Conservation (phyloP, 768 basidiomycete genomes). For the Ephemerocybe angulata region DNA sequence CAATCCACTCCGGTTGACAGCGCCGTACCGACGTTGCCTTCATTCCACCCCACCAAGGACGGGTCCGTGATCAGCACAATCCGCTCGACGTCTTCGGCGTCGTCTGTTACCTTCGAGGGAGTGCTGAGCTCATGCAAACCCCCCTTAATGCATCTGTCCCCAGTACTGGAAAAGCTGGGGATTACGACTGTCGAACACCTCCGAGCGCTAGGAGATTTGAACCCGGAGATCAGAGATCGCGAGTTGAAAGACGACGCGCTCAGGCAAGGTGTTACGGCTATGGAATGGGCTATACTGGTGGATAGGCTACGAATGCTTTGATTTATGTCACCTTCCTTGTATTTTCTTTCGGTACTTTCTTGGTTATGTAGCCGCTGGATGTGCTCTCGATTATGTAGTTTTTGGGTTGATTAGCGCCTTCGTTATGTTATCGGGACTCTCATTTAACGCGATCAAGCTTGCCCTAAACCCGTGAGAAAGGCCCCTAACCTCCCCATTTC, state of each 20-base stretch:
- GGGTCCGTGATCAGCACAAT: constrained; percentile 44
- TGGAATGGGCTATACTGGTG: constrained; percentile 78
- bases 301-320: constrained; percentile 49
- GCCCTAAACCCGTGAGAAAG: constrained; percentile 5
- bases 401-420: no score
- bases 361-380: background rate
- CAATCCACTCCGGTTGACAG: constrained; percentile 24
- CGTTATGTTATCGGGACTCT: no score
- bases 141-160: constrained; percentile 59
- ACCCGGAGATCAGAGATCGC: constrained; percentile 62
- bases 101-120: constrained; percentile 39
- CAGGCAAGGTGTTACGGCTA: constrained; percentile 60
- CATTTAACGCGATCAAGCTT: constrained; percentile 8
- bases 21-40: constrained; percentile 27
- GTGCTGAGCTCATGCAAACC: constrained; percentile 63
- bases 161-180: constrained; percentile 54
- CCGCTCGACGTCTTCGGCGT: constrained; percentile 21
- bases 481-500: background rate
- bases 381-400: no score
- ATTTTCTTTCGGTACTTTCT: constrained; percentile 2
- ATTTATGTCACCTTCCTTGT: background rate
- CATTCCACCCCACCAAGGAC: constrained; percentile 36
- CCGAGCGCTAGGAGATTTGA: constrained; percentile 55
- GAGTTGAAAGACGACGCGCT: constrained; percentile 71
- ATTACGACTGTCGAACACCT: constrained; percentile 60